A percentile compares a stretch with the other conserved stretches of the same genome.
phyloP scores from a whole-genome alignment of 306 rosid species.

The Acacia crassicarpa region DNA sequence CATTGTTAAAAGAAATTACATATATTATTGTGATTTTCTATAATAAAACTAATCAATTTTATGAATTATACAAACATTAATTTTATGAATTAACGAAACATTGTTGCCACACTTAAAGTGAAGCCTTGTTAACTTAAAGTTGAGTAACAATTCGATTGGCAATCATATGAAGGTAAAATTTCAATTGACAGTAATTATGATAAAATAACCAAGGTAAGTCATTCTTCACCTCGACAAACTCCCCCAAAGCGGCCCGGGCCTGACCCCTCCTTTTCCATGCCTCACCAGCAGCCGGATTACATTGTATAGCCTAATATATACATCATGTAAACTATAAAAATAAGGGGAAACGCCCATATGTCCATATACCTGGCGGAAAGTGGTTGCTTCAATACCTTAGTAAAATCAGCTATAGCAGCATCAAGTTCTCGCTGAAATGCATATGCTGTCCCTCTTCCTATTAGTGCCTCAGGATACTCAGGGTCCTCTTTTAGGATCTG shows the following conservation, averaged over 20 bases:
- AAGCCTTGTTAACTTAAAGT: background rate
- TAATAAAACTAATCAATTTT: background rate
- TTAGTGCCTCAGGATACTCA: constrained; percentile 90
- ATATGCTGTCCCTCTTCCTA: constrained; percentile 95
- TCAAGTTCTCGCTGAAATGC: constrained; percentile 91
- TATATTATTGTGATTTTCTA: background rate
- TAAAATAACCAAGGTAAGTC: constrained; percentile 24
- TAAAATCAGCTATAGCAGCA: constrained; percentile 89
- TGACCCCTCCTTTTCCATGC: constrained; percentile 99
- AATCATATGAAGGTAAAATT: background rate
- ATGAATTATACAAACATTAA: background rate
- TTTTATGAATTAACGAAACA: constrained; percentile 4
- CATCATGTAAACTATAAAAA: constrained; percentile 18
- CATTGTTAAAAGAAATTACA: background rate
- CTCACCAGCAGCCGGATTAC: constrained; percentile 85
- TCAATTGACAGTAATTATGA: constrained; percentile 10
- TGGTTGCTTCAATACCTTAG: constrained; percentile 61
- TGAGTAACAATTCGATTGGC: background rate
- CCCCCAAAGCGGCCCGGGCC: constrained; percentile 98
- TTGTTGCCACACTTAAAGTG: background rate
- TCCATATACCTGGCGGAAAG: constrained; percentile 24
- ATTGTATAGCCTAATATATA: constrained; percentile 77
- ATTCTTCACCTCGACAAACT: constrained; percentile 73
- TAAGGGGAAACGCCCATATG: constrained; percentile 22
- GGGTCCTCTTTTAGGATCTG: constrained; percentile 95